A percentile compares a stretch with the other conserved stretches of the same genome.
Conservation (phyloP, 2,329 filamentous ascomycete species). For the Aureobasidium subglaciale region DNA sequence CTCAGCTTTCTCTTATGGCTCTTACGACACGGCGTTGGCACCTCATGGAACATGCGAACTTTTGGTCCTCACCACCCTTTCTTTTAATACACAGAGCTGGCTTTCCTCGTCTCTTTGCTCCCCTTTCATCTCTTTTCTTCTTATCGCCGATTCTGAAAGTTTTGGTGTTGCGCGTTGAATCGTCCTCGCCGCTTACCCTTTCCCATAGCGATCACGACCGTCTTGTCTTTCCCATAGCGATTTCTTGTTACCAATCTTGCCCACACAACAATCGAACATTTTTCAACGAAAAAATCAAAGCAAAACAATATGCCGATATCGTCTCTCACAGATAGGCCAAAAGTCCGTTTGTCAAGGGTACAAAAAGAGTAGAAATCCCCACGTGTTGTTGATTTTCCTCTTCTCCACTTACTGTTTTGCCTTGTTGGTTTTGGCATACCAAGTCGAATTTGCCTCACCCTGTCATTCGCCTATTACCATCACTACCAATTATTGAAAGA, state of each 20-base stretch:
- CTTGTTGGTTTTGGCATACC: too few relatives aligned
- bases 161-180: not conserved
- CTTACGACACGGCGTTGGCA: not conserved
- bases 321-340: not conserved
- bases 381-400: too few relatives aligned
- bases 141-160: not conserved
- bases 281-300: not conserved
- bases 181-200: not conserved
- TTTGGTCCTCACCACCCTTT: not conserved
- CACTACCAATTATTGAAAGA: too few relatives aligned
- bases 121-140: not conserved
- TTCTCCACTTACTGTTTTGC: too few relatives aligned
- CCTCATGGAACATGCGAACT: too few relatives aligned
- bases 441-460: too few relatives aligned
- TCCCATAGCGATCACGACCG: constrained; percentile 2
- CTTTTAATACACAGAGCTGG: not conserved
- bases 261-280: too few relatives aligned
- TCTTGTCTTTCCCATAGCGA: constrained; percentile 11
- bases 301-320: constrained; percentile 1
- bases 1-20: not conserved
- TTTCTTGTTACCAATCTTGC: constrained; percentile 2
- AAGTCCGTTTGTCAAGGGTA: not conserved
- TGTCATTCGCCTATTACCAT: too few relatives aligned
- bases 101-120: not conserved
- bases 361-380: not conserved